These are phyloP conservation scores for Puccinia polysora DNA, from an alignment of 1,284 basidiomycete species.

Conservation along the genomic window DNA sequence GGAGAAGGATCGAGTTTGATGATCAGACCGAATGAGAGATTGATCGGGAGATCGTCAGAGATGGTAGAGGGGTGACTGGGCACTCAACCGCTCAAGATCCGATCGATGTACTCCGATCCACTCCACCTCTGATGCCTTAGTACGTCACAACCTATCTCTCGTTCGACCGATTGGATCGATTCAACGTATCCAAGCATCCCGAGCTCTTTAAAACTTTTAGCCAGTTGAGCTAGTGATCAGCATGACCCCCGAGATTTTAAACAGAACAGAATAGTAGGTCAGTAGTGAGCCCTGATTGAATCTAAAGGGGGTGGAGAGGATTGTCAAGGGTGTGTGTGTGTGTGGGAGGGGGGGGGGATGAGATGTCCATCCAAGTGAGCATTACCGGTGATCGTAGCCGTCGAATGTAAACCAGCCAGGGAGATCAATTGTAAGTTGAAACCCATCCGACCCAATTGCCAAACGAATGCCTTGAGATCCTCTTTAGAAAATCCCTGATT, in stretches of 20 bases:
- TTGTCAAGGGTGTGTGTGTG: no score
- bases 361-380: no score
- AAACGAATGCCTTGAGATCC: slow-evolving; percentile 77
- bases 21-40: no score
- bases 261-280: no score
- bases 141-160: slow-evolving; percentile 85
- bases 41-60: background rate
- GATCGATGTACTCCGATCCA: slow-evolving; percentile 78
- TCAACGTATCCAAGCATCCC: slow-evolving; percentile 85
- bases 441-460: slow-evolving; percentile 84
- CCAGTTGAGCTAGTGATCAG: slow-evolving; percentile 56
- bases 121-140: slow-evolving; percentile 89
- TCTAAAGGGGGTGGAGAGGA: no score
- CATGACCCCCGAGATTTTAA: no score
- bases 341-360: no score
- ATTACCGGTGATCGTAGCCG: slow-evolving; percentile 70
- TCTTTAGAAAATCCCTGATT: slow-evolving; percentile 68
- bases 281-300: no score
- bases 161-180: slow-evolving; percentile 77
- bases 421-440: slow-evolving; percentile 81
- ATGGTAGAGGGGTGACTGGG: no score
- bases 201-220: slow-evolving; percentile 64
- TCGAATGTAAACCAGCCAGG: slow-evolving; percentile 79
- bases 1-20: no score
- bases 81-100: slow-evolving; percentile 52